Base-by-base conservation (phyloP, 441 rosid species). In the Gossypium schwendimanii region DNA sequence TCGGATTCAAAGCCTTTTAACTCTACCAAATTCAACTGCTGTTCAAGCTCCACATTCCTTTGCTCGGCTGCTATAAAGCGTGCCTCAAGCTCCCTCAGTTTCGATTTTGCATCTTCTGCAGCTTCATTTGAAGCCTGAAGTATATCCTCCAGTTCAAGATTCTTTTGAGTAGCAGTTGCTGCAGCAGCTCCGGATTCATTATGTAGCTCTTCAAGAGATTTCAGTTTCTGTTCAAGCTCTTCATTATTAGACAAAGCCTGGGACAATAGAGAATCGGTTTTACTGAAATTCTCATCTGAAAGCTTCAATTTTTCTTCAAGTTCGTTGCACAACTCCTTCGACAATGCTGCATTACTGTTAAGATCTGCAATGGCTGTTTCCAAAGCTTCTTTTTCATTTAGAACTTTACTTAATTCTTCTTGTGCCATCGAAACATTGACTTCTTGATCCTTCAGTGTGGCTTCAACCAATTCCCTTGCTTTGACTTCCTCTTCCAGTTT, bases 201-300 rank as follows among this genome's bases (percentile, higher is more conserved):
- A 63, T 86, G 90, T 71, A 81, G 88, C 63, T 79, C 91, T 78
- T 90, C 94, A 55, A 90, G 76, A 39, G 91, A 89, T 76, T 89
- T 89, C 84, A 93, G 57, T 81, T 90, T 91, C 79, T 86, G 82
- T 72, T 85, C 91, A 69, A 93, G 95, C 81, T 90, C 97, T 58
- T 85, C 84, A 63, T 81, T 91, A 76, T 82, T 84, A 14, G 91
- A 81, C 80, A 91, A 83, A 69, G 97, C 90, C 80, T 89, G 85
- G 73, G 95, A 86, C 76, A 90, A 71, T 70, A 87, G 91, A 65
- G 89, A 88, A 77, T 89, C 91, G 4, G 87, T 68, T 74, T 86
- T 88, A 36, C 78, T 11, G 85, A 83, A 88, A 77, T 86, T 90
- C 62, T 91, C 97, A 10, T 89, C 89, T 58, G 95, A 85, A 44